Evolutionary conservation across 129 eudicot genomes (phyloP).

Genomic region (Flaveria ramosissima): DNA sequence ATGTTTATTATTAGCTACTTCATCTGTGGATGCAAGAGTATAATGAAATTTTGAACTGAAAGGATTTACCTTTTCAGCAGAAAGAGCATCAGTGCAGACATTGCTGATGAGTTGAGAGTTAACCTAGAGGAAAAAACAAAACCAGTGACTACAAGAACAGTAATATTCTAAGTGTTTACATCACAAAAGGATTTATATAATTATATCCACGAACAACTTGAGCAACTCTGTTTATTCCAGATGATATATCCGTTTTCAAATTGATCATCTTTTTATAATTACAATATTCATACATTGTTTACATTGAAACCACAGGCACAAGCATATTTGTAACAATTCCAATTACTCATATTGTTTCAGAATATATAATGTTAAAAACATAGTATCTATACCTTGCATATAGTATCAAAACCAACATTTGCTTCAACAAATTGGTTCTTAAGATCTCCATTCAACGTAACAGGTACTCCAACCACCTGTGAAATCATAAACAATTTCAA

Average conservation of each 20-base stretch:
- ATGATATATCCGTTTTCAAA: not conserved
- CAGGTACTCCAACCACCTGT: slow-evolving; percentile 98
- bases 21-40: not conserved
- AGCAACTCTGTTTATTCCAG: not conserved
- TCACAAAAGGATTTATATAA: not conserved
- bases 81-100: slow-evolving; percentile 87
- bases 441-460: slow-evolving; percentile 93
- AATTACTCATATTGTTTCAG: not conserved
- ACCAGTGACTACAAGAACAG: not conserved
- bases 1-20: too few species aligned
- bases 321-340: not conserved
- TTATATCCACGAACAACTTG: not conserved
- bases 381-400: slow-evolving; percentile 72
- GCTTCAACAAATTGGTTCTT: slow-evolving; percentile 95
- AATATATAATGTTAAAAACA: not conserved
- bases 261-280: not conserved
- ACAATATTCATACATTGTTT: slow-evolving; percentile 1
- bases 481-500: slow-evolving; percentile 3
- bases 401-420: slow-evolving; percentile 95
- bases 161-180: not conserved
- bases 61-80: slow-evolving; percentile 75
- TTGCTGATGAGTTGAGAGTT: slow-evolving; percentile 88
- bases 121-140: slow-evolving; percentile 35
- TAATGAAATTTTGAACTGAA: not conserved
- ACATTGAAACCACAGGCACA: slow-evolving; percentile 1